A percentile compares a stretch with the other conserved stretches of the same genome.
These are phyloP conservation scores for Colletotrichum lupini DNA, from an alignment of 2,329 filamentous ascomycete genomes.

Conservation along the genomic window DNA sequence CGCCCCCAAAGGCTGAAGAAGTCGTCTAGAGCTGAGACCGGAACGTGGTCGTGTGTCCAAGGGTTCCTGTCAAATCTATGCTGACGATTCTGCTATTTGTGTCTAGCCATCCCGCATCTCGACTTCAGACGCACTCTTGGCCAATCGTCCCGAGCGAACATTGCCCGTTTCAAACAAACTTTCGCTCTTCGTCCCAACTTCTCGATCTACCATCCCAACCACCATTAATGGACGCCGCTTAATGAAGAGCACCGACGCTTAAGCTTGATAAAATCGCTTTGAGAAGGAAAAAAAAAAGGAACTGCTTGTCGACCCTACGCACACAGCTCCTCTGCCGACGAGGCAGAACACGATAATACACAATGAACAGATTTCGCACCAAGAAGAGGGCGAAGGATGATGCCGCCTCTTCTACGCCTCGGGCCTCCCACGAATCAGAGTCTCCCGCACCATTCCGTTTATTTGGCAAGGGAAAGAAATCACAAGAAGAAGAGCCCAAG, in stretches of 20 bases:
- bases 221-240: slow-evolving; percentile 31
- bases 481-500: slow-evolving; percentile 67
- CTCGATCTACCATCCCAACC: slow-evolving; percentile 11
- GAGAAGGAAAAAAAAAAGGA: neutral
- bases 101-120: slow-evolving; percentile 23
- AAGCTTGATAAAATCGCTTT: slow-evolving; percentile 23
- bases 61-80: slow-evolving; percentile 28
- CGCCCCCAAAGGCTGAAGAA: neutral
- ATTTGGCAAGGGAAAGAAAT: slow-evolving; percentile 68
- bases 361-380: slow-evolving; percentile 82
- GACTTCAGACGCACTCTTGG: slow-evolving; percentile 22
- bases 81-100: slow-evolving; percentile 12
- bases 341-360: slow-evolving; percentile 32
- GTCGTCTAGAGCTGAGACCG: slow-evolving; percentile 21
- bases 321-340: too few relatives aligned
- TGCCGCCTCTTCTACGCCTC: slow-evolving; percentile 45
- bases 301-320: neutral
- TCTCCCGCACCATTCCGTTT: slow-evolving; percentile 62
- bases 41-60: slow-evolving; percentile 8
- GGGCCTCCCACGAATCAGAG: slow-evolving; percentile 67
- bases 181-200: slow-evolving; percentile 16
- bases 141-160: slow-evolving; percentile 16
- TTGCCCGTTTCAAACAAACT: slow-evolving; percentile 22
- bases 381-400: slow-evolving; percentile 78
- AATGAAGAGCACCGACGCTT: slow-evolving; percentile 18